Base-by-base conservation (phyloP, 2,329 filamentous ascomycete species). In the Alternaria conjuncta region DNA sequence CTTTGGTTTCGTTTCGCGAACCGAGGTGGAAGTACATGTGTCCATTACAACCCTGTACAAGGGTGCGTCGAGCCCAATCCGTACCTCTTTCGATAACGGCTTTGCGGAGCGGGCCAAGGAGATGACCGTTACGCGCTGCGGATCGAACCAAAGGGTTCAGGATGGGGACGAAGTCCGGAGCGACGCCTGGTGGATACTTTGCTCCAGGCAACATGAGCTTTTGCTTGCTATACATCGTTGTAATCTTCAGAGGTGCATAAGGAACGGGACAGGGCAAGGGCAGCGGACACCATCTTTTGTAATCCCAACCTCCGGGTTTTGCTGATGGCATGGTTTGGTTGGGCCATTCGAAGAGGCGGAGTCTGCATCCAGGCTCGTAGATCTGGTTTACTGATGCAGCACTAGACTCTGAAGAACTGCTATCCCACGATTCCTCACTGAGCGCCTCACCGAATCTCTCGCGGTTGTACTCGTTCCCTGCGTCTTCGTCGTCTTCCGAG, bases 301-400 rank as follows among this genome's bases (percentile, higher is more conserved):
- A 11, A 18, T 36, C 21, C 15, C n/a, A 20, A 25, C 13, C 41
- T 5, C 11, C 7, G 1, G 41, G 10, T 20, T 28, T 36, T 1
- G 15, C 20, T 1, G 57, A 58, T 2, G 75, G 74, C 46, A 69
- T 53, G 3, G 49, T 47, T 6, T 20, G 12, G 21, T 71, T 71
- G 2, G 69, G 65, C 75, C 76, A 78, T 60, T 78, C 73, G 23
- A 70, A 74, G 1, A 78, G 64, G 6, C 70, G 63, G 1, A 78
- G 63, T 23, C 54, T 73, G 41, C 66, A 69, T 10, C 55, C 63
- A 9, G 69, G 63, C 13, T 58, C 46, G 11, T 66, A 64, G 2
- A 59, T 55, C 3, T 32, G 41, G 25, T 66, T 26, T 3, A 49
- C 30, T 0, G 65, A 58, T 12, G 21, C 13, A 4, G 57, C 30